Evolutionary conservation across 352 stramenopile genomes (phyloP), one percentile per base, ranked within the genome.

Genomic region (Halophytophthora polymorphica): DNA sequence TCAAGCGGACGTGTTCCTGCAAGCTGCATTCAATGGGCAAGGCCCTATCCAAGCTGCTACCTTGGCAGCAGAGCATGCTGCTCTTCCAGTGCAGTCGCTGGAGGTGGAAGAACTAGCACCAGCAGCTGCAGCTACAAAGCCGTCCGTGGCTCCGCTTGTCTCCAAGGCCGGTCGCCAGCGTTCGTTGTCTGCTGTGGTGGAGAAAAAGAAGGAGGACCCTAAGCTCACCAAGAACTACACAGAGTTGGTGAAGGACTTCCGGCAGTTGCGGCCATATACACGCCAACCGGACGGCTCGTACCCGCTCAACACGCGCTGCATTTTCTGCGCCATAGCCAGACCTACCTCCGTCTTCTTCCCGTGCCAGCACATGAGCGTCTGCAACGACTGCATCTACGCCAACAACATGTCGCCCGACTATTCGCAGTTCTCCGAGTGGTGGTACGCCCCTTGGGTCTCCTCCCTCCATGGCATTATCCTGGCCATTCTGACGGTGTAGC

Each of bases 291-390:
- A 83, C 39, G 67, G 72, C 19, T 56, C 51, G 13, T 87, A 77
- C 36, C 54, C 58, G 10, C 11, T 8, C 10, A 45, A 71, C 4
- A 68, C 60, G 14, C 21, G 53, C 6, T 87, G 76, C 35, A 57
- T 74, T 3, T 58, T 79, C 22, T 87, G 76, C 51, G 49, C 76
- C 22, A 37, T 44, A n/a, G 21, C 54, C 0, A 36, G 38, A 19
- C 69, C 68, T 1, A 66, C 40, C 0, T 64, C 64, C 22, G 73
- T 87, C 7, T 73, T 87, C 54, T 87, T 82, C 58, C 73, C 73
- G 2, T 87, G 76, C 22, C 66, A 87, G 50, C 76, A 87, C 60
- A 70, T 73, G 51, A 80, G 71, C 48, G 63, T 76, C 22, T 87
- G 76, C 53, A 62, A 85, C 48, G 43, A 59, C 5, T 87, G 76